Evolutionary conservation across 192 early-diverging fungal species (phyloP).

Genomic region (Chytriomyces hyalinus): DNA sequence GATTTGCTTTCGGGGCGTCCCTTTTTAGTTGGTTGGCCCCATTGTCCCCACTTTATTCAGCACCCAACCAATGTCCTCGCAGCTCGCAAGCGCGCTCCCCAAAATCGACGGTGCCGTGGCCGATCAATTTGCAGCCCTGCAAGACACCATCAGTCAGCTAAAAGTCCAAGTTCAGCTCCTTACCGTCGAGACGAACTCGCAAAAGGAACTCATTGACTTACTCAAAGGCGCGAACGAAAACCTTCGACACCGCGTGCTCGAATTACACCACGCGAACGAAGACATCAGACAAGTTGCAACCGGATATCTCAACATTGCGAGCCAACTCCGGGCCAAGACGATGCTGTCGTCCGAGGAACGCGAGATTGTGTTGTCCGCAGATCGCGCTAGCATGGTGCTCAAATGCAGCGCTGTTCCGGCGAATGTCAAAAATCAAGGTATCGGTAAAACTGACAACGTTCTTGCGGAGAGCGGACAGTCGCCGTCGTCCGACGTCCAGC

Average conservation of each 20-base stretch:
- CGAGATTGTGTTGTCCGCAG: neutral
- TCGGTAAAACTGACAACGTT: neutral
- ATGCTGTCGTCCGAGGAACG: neutral
- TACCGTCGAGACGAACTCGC: neutral
- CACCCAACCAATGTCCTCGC: too few relatives aligned
- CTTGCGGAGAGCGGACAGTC: neutral
- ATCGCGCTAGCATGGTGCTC: neutral
- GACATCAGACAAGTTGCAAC: slow-evolving; percentile 3
- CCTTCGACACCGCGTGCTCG: neutral
- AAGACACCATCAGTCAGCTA: neutral
- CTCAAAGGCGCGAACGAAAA: neutral
- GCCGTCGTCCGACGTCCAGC: neutral
- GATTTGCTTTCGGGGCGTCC: too few relatives aligned
- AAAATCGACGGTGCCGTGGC: neutral
- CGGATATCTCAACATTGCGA: slow-evolving; percentile 9
- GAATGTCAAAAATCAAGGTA: neutral
- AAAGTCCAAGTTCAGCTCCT: neutral
- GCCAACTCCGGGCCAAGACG: neutral
- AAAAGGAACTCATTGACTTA: slow-evolving; percentile 5
- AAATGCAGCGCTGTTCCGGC: neutral
- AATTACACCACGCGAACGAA: slow-evolving; percentile 9
- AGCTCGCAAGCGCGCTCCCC: neutral
- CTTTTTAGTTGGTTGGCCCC: too few relatives aligned
- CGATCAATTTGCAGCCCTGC: neutral
- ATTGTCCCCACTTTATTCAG: too few relatives aligned